Evolutionary conservation across 176 grass and related monocot species (phyloP), one percentile per base, ranked within the genome.

Genomic region (Oryza punctata): DNA sequence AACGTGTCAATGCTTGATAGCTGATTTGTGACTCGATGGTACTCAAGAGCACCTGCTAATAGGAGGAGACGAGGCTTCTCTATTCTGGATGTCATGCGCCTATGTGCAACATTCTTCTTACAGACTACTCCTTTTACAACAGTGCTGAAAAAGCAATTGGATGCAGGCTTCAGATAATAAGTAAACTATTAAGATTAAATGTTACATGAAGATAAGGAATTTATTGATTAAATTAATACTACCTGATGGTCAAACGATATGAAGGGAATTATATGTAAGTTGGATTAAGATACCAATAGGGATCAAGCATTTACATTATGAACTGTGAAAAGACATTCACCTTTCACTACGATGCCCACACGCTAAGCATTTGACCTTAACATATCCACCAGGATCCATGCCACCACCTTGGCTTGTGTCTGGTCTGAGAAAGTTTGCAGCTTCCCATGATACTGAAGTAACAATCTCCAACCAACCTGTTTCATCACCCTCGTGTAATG

Each of bases 51-150:
- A 78, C 96, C 96, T 78, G 89, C 89, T 79, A 99, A 93, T 76
- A 99, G 81, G 33, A 99, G 84, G 73, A 99, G 89, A 19, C 86
- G 89, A 77, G 96, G 91, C 78, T 92, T 99, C 85, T 95, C 87
- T 79, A 99, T 91, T 86, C 64, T 88, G 43, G 96, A 90, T 85
- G 85, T 82, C 93, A 99, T 99, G 61, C 91, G 93, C 74, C 91
- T 90, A 86, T 99, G 89, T 46, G 91, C 93, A n/a, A 94, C 86
- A 87, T 96, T 99, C 86, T 99, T 99, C 91, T 99, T 96, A 91
- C 96, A 99, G 43, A 87, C 87, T 76, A 99, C 85, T 83, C 96
- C 96, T 92, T 93, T 99, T 70, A 99, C 61, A 77, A 99, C 85
- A 79, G 65, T 90, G 70, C 96, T 99, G 87, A 93, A 86, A 93